A percentile compares a stretch with the other conserved stretches of the same genome.
Conservation (phyloP, 768 basidiomycete species). For the Leccinum pellstonianum region DNA sequence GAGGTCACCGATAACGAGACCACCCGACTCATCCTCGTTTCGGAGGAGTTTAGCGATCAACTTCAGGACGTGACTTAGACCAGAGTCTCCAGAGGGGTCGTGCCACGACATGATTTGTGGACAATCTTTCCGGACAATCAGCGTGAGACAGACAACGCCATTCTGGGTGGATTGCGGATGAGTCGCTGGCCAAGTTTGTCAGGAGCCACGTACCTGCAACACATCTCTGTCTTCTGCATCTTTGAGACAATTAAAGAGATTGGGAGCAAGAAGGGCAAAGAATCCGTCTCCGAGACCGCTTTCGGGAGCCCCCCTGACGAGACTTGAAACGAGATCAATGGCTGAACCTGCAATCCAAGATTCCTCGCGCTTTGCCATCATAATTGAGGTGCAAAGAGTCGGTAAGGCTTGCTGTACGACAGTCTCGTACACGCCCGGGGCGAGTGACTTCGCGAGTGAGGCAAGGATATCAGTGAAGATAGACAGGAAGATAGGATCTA, state of each 20-base stretch:
- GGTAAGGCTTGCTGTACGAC: constrained; percentile 77
- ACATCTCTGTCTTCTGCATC: constrained; percentile 84
- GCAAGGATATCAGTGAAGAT: constrained; percentile 80
- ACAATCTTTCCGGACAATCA: constrained; percentile 84
- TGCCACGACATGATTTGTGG: constrained; percentile 78
- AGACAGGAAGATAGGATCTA: constrained; percentile 88
- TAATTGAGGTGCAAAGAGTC: constrained; percentile 63
- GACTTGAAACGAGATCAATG: constrained; percentile 74
- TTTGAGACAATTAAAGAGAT: constrained; percentile 66
- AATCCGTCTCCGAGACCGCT: constrained; percentile 76
- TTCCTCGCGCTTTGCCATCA: constrained; percentile 55
- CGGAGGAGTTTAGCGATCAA: constrained; percentile 78
- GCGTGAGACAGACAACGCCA: constrained; percentile 76
- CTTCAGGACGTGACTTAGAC: constrained; percentile 71
- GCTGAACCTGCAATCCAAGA: constrained; percentile 78
- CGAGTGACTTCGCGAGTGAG: constrained; percentile 61
- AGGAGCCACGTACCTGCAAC: constrained; percentile 52
- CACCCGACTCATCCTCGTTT: constrained; percentile 85
- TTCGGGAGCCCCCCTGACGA: constrained; percentile 64
- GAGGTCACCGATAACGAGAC: constrained; percentile 90
- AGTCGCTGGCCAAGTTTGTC: background rate
- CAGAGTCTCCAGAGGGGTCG: constrained; percentile 63
- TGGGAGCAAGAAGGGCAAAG: constrained; percentile 71
- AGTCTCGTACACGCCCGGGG: constrained; percentile 62
- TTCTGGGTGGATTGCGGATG: constrained; percentile 48